Base-by-base conservation (phyloP, 2,329 filamentous ascomycete genomes). In the Phaeosphaeriaceae sp. region DNA sequence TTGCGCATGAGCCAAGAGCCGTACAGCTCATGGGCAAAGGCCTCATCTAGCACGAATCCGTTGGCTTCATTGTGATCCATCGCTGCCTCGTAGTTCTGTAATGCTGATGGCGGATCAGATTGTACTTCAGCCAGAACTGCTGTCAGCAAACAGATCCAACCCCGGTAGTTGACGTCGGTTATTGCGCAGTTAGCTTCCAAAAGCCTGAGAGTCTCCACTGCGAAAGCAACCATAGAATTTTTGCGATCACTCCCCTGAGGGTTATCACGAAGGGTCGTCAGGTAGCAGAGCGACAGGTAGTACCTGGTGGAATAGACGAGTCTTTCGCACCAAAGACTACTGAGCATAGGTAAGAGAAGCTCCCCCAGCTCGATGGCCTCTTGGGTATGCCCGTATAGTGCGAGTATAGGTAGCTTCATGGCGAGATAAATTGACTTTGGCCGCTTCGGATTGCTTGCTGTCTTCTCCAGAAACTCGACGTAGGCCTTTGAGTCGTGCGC, bases 41-140 rank as follows among this genome's bases (percentile, higher is more conserved):
- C 91, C 73, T 93, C 89, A 59, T 93, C 91, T 50, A 92, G 85
- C 2, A 84, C 70, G 61, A 91, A 89, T 45, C 83, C 83, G 65
- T 91, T 84, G 54, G 90, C 83, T 20, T 90, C 83, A 13, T 89
- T 86, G 68, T 93, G 90, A 66, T 93, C 90, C 56, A 93, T 78
- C 7, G 88, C 87, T 60, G 86, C 82, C 71, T 94, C 91, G 68
- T 92, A 93, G 46, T 84, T 79, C 22, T 80, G 80, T 33, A 93
- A 81, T 7, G 89, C 87, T 3, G 71, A 69, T 17, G 73, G 53
- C 58, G 87, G 83, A 33, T 89, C 78, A 7, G 78, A 78, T 5
- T 81, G 79, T 54, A 91, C 79, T 65, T 93, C 91, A 2, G 85
- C 83, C 19, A 91, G 79, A 65, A 92, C 88, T 1, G 89, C 91